A percentile compares a stretch with the other conserved stretches of the same genome.
These are phyloP conservation scores for Coemansia nantahalensis DNA, from an alignment of 192 early-diverging fungal genomes.

Conservation along the genomic window DNA sequence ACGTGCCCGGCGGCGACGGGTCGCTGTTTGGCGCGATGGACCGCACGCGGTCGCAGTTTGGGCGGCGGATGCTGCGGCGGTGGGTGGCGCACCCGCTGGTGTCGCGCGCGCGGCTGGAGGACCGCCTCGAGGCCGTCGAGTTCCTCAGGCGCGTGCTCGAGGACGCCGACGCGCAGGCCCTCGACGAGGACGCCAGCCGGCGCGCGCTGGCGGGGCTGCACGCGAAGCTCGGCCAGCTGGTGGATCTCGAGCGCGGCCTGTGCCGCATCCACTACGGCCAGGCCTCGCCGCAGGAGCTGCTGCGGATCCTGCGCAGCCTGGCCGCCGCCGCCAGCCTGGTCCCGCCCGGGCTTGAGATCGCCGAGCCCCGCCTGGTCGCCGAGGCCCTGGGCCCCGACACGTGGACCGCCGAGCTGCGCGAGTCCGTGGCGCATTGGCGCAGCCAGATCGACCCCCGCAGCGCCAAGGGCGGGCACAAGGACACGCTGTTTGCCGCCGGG, in stretches of 20 bases:
- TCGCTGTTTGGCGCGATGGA: slow-evolving; percentile 84
- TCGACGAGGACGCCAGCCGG: background rate
- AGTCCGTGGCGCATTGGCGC: slow-evolving; percentile 31
- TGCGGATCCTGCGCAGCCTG: slow-evolving; percentile 64
- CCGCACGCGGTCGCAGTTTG: slow-evolving; percentile 82
- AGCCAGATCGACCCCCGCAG: slow-evolving; percentile 49
- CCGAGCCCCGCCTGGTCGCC: slow-evolving; percentile 24
- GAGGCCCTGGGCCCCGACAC: slow-evolving; percentile 39
- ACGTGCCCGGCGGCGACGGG: slow-evolving; percentile 55
- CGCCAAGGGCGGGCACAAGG: slow-evolving; percentile 53
- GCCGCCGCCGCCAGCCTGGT: slow-evolving; percentile 36
- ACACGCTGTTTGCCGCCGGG: slow-evolving; percentile 57
- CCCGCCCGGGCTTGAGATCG: slow-evolving; percentile 6
- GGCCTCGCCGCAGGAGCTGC: slow-evolving; percentile 81
- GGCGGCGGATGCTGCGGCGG: slow-evolving; percentile 72
- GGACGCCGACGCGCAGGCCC: slow-evolving; percentile 29
- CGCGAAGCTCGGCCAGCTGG: slow-evolving; percentile 56
- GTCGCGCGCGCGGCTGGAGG: slow-evolving; percentile 58
- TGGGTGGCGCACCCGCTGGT: slow-evolving; percentile 93
- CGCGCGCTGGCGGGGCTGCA: slow-evolving; percentile 40
- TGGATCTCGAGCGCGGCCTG: slow-evolving; percentile 92
- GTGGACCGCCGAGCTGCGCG: slow-evolving; percentile 39
- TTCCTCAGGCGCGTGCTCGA: slow-evolving; percentile 62
- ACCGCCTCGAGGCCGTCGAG: slow-evolving; percentile 78
- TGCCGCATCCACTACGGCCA: slow-evolving; percentile 81